These are phyloP conservation scores for Curvularia sp. DNA, from an alignment of 2,329 filamentous ascomycete genomes.

Conservation along the genomic window DNA sequence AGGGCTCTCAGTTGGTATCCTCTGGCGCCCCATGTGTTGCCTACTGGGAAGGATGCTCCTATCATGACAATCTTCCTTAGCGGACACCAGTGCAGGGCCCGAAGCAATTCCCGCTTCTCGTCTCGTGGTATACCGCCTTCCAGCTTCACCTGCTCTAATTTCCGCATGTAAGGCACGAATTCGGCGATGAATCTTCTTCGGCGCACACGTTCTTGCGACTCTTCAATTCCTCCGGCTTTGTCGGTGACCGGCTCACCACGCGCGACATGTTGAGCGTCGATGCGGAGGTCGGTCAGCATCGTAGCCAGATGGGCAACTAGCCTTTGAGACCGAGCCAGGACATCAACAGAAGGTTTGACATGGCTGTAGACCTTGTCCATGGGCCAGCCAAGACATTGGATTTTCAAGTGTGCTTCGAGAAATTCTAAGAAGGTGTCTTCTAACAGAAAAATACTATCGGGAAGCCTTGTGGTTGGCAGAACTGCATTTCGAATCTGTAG, in stretches of 20 bases:
- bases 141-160: conserved; percentile 54
- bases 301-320: conserved; percentile 51
- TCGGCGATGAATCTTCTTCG: conserved; percentile 52
- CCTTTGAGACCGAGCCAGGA: conserved; percentile 30
- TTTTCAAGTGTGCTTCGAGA: conserved; percentile 53
- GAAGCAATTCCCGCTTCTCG: conserved; percentile 55
- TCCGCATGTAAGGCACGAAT: conserved; percentile 53
- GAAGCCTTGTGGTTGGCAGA: conserved; percentile 46
- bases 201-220: conserved; percentile 33
- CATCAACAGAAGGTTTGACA: conserved; percentile 29
- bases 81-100: conserved; percentile 52
- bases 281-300: conserved; percentile 52
- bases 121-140: conserved; percentile 57
- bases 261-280: conserved; percentile 48
- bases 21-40: conserved; percentile 54
- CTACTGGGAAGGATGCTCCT: conserved; percentile 52
- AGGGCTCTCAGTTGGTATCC: conserved; percentile 43
- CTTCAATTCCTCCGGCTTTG: conserved; percentile 22
- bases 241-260: conserved; percentile 45
- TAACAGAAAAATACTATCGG: conserved; percentile 47
- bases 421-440: conserved; percentile 51
- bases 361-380: conserved; percentile 55
- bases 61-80: conserved; percentile 57
- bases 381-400: conserved; percentile 57
- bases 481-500: conserved; percentile 57